These are phyloP conservation scores for Myriosclerotinia scirpicola DNA, from an alignment of 2,329 filamentous ascomycete species.

Conservation along the genomic window DNA sequence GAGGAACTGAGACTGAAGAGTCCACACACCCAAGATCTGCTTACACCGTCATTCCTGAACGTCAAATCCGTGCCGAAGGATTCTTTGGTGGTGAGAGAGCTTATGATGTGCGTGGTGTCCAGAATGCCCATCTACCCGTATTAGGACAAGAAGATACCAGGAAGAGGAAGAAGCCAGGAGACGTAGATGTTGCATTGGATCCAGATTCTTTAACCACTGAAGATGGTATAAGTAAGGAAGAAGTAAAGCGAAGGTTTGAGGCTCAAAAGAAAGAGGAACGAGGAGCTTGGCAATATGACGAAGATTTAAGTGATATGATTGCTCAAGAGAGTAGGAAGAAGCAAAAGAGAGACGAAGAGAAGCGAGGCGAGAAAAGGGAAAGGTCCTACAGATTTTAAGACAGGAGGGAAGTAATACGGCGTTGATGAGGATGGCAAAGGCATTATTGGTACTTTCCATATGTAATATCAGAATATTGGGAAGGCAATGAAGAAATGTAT, in stretches of 20 bases:
- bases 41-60: slow-evolving; percentile 88
- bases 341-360: slow-evolving; percentile 83
- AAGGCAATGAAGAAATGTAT: neutral
- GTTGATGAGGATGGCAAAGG: slow-evolving; percentile 15
- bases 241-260: slow-evolving; percentile 78
- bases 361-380: slow-evolving; percentile 58
- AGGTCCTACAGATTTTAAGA: slow-evolving; percentile 38
- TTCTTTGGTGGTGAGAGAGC: slow-evolving; percentile 96
- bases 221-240: slow-evolving; percentile 81
- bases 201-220: slow-evolving; percentile 73
- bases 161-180: slow-evolving; percentile 94
- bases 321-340: slow-evolving; percentile 88
- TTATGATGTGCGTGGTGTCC: slow-evolving; percentile 75
- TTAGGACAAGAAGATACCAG: slow-evolving; percentile 75
- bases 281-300: slow-evolving; percentile 67
- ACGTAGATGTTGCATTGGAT: slow-evolving; percentile 90
- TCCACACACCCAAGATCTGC: slow-evolving; percentile 71
- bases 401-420: slow-evolving; percentile 10
- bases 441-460: slow-evolving; percentile 6
- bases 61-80: slow-evolving; percentile 78
- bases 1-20: slow-evolving; percentile 87
- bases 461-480: slow-evolving; percentile 23
- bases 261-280: slow-evolving; percentile 63
- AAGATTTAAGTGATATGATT: slow-evolving; percentile 95
- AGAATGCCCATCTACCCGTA: slow-evolving; percentile 61